phyloP scores from a whole-genome alignment of 1,284 basidiomycete species.

The Golubevia sp. region DNA sequence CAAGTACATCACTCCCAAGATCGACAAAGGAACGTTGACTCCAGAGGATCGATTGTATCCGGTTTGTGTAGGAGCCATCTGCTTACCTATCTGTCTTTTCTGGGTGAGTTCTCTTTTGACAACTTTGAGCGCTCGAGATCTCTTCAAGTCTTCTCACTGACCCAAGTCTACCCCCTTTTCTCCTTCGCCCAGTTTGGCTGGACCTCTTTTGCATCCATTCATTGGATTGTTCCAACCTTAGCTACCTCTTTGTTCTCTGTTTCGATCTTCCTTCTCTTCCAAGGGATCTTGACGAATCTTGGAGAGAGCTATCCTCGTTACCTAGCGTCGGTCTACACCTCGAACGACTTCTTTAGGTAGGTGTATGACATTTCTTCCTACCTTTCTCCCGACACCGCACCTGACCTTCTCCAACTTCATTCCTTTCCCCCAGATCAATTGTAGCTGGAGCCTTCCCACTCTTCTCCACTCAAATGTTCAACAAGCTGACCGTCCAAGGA shows the following conservation, averaged over 20 bases:
- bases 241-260: conserved; percentile 23
- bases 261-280: conserved; percentile 38
- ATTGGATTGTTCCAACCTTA: conserved; percentile 43
- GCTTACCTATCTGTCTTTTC: conserved; percentile 32
- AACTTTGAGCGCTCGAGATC: neutral
- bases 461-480: conserved; percentile 33
- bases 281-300: conserved; percentile 20
- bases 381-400: no score
- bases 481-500: conserved; percentile 32
- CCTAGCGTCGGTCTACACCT: conserved; percentile 33
- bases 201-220: conserved; percentile 33
- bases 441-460: conserved; percentile 38
- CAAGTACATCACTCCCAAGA: neutral
- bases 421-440: conserved; percentile 18
- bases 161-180: conserved; percentile 19
- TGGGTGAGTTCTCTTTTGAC: neutral
- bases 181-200: conserved; percentile 47
- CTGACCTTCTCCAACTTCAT: no score
- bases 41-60: conserved; percentile 41
- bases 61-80: conserved; percentile 18
- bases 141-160: neutral
- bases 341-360: conserved; percentile 30
- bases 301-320: conserved; percentile 33
- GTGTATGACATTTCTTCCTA: no score
- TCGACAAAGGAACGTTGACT: conserved; percentile 16